These are phyloP conservation scores for Cornus florida DNA, from an alignment of 148 eudicot species.

Conservation along the genomic window DNA sequence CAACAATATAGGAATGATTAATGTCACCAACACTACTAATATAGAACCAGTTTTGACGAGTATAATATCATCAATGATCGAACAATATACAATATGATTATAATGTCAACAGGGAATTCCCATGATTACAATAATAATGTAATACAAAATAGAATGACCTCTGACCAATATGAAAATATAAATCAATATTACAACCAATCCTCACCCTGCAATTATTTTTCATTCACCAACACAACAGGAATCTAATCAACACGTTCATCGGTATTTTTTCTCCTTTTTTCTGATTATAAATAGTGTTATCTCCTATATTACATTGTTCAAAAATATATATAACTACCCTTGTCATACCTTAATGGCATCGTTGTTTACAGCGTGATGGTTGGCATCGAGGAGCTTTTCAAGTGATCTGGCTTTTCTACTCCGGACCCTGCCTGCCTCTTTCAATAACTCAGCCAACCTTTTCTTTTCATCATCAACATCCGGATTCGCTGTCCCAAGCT, in stretches of 20 bases:
- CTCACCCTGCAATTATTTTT: conserved; percentile 8
- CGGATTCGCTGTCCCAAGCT: conserved; percentile 95
- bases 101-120: conserved; percentile 2
- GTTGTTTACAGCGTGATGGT: conserved; percentile 40
- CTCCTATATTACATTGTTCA: conserved; percentile 25
- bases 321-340: not conserved
- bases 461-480: conserved; percentile 94
- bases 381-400: conserved; percentile 73
- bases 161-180: not conserved
- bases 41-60: too few species aligned
- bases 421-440: conserved; percentile 83
- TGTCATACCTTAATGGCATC: conserved; percentile 60
- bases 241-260: conserved; percentile 37
- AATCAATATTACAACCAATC: conserved; percentile 5
- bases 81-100: too few species aligned
- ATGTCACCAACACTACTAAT: not conserved
- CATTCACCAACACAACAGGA: conserved; percentile 15
- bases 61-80: too few species aligned
- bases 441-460: conserved; percentile 75
- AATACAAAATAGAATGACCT: not conserved
- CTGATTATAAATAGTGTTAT: conserved; percentile 21
- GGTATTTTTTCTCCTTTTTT: conserved; percentile 24
- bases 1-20: conserved; percentile 11
- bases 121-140: conserved; percentile 5
- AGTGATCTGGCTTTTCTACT: conserved; percentile 70